Percentiles rank a stretch among this genome's conserved stretches.
phyloP scores from a whole-genome alignment of 352 stramenopile genomes.

The Pythium scleroteichum region DNA sequence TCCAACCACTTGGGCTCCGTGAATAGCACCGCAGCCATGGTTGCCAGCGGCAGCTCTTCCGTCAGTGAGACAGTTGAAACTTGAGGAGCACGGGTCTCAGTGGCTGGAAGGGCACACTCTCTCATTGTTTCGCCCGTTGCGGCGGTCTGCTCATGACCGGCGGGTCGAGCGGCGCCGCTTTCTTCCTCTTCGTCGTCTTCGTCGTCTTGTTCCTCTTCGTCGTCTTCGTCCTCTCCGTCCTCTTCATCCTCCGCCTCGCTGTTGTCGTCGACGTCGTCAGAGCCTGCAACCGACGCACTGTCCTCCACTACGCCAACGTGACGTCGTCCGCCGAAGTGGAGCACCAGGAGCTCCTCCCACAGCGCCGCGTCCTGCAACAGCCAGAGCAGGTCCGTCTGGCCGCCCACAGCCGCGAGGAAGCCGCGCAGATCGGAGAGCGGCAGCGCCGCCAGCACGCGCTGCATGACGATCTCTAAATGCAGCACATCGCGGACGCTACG shows the following conservation, averaged over 20 bases:
- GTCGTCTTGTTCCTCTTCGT: conserved; percentile 14
- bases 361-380: conserved; percentile 34
- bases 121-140: too few species aligned
- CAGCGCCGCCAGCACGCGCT: conserved; percentile 22
- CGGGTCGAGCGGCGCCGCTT: conserved; percentile 1
- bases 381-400: conserved; percentile 8
- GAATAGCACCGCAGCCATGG: not conserved
- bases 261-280: not conserved
- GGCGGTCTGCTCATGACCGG: too few species aligned
- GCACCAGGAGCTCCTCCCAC: conserved; percentile 38
- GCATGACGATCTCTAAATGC: conserved; percentile 27
- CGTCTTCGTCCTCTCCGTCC: conserved; percentile 28
- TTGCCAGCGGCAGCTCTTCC: not conserved
- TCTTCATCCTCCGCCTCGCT: conserved; percentile 23
- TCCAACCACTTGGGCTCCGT: conserved; percentile 8
- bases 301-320: conserved; percentile 1
- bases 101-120: too few species aligned
- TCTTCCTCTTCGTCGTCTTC: not conserved
- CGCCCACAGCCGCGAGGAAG: conserved; percentile 6
- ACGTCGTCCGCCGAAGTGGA: conserved; percentile 24
- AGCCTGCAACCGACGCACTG: not conserved
- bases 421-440: conserved; percentile 2
- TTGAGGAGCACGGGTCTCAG: too few species aligned
- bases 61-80: not conserved
- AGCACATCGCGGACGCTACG: conserved; percentile 17